Evolutionary conservation across 331 rosid genomes (phyloP), one percentile per base, ranked within the genome.

Genomic region (Prunus yedoensis): DNA sequence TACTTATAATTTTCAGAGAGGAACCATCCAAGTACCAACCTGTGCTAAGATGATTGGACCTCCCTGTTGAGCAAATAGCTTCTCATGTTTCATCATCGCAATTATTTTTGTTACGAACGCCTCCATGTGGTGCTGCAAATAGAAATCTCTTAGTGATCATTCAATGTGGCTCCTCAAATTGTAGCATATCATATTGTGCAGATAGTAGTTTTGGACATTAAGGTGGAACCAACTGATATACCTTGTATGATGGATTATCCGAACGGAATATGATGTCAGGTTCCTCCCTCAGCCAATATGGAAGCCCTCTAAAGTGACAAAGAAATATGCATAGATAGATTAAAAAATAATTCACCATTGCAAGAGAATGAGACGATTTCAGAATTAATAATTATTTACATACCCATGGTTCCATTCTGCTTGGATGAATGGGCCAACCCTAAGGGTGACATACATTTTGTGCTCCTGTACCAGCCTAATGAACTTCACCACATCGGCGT

Each of bases 351-450:
- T 46, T 65, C 17, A 15, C 30, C 16, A 23, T 54, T 23, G 27
- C 16, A 66, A 60, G 57, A 16, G 28, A 62, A 46, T 1, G 53
- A 59, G 74, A 51, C 20, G 1, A 18, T 23, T 27, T 45, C 13
- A 65, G 30, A 38, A 41, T 10, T 41, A 46, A 21, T 13, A 12
- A 60, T 9, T 3, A 5, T 27, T 10, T 57, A 3, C 13, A 43
- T 80, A 93, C 98, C 99, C 99, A 28, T 94, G 97, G 72, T 92
- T 94, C 97, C 97, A 94, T 79, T 94, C 99, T 13, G 97, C 99
- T 79, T 94, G 97, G 81, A 94, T 88, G 83, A 94, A 94, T 35
- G 99, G 99, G 0, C 99, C 97, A 78, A 94, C 73, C 78, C 99
- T 83, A 1, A 94, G 89, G 32, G 89, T 89, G 20, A 75, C 92